These are phyloP conservation scores for Pseudopyricularia cyperi DNA, from an alignment of 2,329 filamentous ascomycete genomes.

Conservation along the genomic window DNA sequence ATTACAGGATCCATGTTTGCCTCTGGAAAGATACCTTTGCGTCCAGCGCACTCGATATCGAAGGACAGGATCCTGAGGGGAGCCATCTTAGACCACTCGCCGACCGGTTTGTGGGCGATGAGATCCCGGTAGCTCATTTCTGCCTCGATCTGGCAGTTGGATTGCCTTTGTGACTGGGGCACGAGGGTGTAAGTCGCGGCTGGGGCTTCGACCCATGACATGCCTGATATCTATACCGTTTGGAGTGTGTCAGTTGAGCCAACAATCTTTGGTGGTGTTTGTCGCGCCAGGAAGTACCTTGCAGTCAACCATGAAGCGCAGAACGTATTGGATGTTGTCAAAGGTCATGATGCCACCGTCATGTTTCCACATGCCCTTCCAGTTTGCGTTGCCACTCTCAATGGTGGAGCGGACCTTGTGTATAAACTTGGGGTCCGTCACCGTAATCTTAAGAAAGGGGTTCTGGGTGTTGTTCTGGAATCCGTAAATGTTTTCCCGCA, in stretches of 20 bases:
- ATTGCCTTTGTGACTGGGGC: slow-evolving; percentile 54
- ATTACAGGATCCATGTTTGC: slow-evolving; percentile 87
- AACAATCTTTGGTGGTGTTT: neutral
- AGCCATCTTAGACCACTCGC: slow-evolving; percentile 97
- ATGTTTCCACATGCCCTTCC: slow-evolving; percentile 77
- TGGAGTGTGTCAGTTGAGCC: neutral
- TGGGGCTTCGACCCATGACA: slow-evolving; percentile 93
- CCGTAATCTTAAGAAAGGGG: slow-evolving; percentile 86
- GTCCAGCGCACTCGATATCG: slow-evolving; percentile 95
- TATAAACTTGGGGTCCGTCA: slow-evolving; percentile 80
- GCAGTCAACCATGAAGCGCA: slow-evolving; percentile 97
- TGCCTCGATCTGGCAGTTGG: slow-evolving; percentile 94
- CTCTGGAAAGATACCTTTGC: slow-evolving; percentile 95
- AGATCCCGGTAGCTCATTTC: slow-evolving; percentile 70
- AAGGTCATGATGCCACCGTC: slow-evolving; percentile 71
- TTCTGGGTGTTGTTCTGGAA: slow-evolving; percentile 89
- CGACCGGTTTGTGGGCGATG: slow-evolving; percentile 75
- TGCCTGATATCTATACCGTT: slow-evolving; percentile 59
- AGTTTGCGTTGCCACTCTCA: slow-evolving; percentile 68
- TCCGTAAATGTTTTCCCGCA: slow-evolving; percentile 84
- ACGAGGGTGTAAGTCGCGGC: slow-evolving; percentile 62
- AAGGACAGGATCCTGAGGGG: slow-evolving; percentile 87
- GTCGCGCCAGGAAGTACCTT: slow-evolving; percentile 39
- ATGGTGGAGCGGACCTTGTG: slow-evolving; percentile 62
- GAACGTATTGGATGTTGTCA: slow-evolving; percentile 88